Conservation (phyloP, 345 rosid species). For the Psidium guajava region DNA sequence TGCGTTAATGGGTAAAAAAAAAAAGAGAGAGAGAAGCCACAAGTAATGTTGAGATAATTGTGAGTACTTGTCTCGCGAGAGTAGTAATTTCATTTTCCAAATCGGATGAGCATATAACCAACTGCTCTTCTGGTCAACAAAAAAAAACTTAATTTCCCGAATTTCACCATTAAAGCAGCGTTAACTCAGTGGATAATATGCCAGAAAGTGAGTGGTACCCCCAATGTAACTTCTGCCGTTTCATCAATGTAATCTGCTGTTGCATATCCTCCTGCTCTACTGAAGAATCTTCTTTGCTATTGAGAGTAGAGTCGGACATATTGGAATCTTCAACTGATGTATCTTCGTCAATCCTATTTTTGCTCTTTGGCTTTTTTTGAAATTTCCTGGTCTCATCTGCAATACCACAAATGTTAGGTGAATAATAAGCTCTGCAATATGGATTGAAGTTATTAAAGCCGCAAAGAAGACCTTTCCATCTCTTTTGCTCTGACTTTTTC, state of each 20-base stretch:
- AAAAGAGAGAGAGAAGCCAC: background rate
- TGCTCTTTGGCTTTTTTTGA: background rate
- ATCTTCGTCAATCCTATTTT: background rate
- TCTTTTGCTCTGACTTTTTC: slow-evolving; percentile 5
- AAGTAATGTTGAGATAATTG: background rate
- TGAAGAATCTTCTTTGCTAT: background rate
- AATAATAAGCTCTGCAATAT: background rate
- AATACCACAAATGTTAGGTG: background rate
- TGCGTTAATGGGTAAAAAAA: background rate
- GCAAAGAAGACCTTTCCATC: background rate
- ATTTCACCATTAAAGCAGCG: background rate
- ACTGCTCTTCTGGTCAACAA: background rate
- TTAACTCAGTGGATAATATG: background rate
- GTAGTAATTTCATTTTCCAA: background rate
- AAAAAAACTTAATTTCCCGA: background rate
- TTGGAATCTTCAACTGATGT: background rate
- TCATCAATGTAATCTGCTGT: background rate
- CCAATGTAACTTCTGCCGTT: slow-evolving; percentile 10
- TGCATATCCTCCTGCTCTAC: background rate
- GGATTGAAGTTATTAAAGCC: background rate
- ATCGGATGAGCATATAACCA: background rate
- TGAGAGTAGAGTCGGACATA: background rate
- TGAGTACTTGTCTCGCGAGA: background rate
- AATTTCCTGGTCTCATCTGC: background rate
- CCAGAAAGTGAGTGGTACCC: background rate